phyloP scores from a whole-genome alignment of 2,329 filamentous ascomycete species.

The Phaeophleospora eucalypticola region DNA sequence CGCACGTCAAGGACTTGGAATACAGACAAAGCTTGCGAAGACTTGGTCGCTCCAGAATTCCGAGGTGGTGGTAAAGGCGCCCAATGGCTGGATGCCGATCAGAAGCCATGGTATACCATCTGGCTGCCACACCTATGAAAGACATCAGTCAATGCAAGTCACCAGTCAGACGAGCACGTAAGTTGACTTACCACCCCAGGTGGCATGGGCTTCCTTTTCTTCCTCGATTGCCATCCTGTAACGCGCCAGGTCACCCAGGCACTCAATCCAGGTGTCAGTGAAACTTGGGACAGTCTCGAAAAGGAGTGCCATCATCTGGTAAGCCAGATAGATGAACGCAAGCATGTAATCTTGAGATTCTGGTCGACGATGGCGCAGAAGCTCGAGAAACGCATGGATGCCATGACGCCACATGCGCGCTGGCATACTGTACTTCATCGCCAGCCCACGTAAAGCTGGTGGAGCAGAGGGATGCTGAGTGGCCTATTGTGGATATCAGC shows the following conservation, averaged over 20 bases:
- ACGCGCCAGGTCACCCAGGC: conserved; percentile 76
- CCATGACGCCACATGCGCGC: conserved; percentile 92
- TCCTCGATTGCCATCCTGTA: conserved; percentile 93
- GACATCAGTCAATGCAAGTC: not conserved
- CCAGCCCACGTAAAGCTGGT: conserved; percentile 61
- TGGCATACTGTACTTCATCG: conserved; percentile 84
- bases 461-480: conserved; percentile 79
- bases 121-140: conserved; percentile 56
- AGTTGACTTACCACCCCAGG: conserved; percentile 59
- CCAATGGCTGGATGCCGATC: conserved; percentile 72
- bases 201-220: conserved; percentile 62
- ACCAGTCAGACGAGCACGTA: not conserved
- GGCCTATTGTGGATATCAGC: conserved; percentile 40
- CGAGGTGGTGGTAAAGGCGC: conserved; percentile 81
- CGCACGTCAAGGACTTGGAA: conserved; percentile 64
- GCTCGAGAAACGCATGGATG: conserved; percentile 54
- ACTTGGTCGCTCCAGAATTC: conserved; percentile 69
- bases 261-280: conserved; percentile 89
- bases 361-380: conserved; percentile 67
- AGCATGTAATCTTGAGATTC: conserved; percentile 83
- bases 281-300: conserved; percentile 82
- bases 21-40: conserved; percentile 72
- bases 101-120: conserved; percentile 82
- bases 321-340: conserved; percentile 81
- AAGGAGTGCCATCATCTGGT: conserved; percentile 82